phyloP scores from a whole-genome alignment of 2,329 filamentous ascomycete species.

The Colletotrichum sp. region DNA sequence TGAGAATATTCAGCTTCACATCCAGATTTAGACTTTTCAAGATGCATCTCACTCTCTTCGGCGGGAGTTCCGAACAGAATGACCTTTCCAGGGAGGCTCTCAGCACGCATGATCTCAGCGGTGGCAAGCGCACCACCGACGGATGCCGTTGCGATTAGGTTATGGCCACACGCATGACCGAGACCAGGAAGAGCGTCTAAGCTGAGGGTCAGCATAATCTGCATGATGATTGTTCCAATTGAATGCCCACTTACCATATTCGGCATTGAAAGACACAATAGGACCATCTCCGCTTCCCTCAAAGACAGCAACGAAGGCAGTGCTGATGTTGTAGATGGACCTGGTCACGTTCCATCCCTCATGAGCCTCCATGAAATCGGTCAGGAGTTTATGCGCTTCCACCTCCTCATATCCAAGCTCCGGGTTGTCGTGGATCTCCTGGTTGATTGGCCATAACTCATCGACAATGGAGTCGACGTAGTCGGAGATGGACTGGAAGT shows the following conservation, averaged over 20 bases:
- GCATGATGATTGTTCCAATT: background rate
- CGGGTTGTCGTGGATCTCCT: conserved; percentile 47
- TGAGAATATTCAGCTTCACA: conserved; percentile 6
- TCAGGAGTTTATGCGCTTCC: conserved; percentile 44
- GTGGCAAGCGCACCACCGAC: conserved; percentile 50
- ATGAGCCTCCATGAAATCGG: conserved; percentile 37
- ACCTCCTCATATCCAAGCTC: conserved; percentile 47
- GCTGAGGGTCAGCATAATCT: background rate
- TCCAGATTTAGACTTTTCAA: background rate
- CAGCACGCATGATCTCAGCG: conserved; percentile 44
- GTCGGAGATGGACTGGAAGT: conserved; percentile 17
- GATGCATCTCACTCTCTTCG: conserved; percentile 42
- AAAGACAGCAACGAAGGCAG: conserved; percentile 46
- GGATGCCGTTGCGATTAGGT: conserved; percentile 52
- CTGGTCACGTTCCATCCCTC: conserved; percentile 42
- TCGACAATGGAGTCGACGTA: conserved; percentile 21
- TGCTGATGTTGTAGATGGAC: conserved; percentile 44
- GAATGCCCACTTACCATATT: conserved; percentile 29
- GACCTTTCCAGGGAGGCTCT: conserved; percentile 46
- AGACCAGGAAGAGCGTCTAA: conserved; percentile 38
- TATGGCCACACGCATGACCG: conserved; percentile 39
- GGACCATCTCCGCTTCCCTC: conserved; percentile 39
- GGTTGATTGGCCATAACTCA: conserved; percentile 39
- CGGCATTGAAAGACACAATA: conserved; percentile 46
- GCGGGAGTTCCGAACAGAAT: conserved; percentile 54